phyloP scores from a whole-genome alignment of 208 protist species.

The Leishmania turanica region DNA sequence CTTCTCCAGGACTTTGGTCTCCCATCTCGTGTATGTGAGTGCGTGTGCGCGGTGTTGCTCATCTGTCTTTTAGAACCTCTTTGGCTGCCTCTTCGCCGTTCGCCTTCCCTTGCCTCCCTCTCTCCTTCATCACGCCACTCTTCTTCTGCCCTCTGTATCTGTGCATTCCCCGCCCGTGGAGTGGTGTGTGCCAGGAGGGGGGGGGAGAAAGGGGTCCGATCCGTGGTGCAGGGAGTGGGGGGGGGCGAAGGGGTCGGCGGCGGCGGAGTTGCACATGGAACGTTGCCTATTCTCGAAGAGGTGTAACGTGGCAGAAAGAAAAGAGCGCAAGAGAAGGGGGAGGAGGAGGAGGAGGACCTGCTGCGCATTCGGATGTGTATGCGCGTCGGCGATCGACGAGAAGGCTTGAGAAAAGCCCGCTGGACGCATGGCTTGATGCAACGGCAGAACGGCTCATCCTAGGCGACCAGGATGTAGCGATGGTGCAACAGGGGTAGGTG shows the following conservation, averaged over 20 bases:
- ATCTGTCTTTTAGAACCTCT: conserved; percentile 42
- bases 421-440: not conserved
- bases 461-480: not conserved
- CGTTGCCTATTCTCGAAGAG: conserved; percentile 22
- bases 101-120: not conserved
- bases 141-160: not conserved
- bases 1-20: not conserved
- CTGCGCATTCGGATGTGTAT: not conserved
- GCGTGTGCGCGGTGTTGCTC: not conserved
- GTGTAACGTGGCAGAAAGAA: conserved; percentile 35
- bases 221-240: not conserved
- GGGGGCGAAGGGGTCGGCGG: not conserved
- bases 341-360: not conserved
- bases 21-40: not conserved
- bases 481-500: not conserved
- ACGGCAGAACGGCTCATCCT: not conserved
- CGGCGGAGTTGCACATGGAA: conserved; percentile 1
- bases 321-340: not conserved
- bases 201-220: not conserved
- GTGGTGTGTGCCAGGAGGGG: not conserved
- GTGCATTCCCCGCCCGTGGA: not conserved
- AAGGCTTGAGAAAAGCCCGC: not conserved
- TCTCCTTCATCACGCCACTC: not conserved
- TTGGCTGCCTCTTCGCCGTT: conserved; percentile 11
- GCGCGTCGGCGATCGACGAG: not conserved